phyloP scores from a whole-genome alignment of 495 filamentous ascomycete genomes.

The Podospora didyma region DNA sequence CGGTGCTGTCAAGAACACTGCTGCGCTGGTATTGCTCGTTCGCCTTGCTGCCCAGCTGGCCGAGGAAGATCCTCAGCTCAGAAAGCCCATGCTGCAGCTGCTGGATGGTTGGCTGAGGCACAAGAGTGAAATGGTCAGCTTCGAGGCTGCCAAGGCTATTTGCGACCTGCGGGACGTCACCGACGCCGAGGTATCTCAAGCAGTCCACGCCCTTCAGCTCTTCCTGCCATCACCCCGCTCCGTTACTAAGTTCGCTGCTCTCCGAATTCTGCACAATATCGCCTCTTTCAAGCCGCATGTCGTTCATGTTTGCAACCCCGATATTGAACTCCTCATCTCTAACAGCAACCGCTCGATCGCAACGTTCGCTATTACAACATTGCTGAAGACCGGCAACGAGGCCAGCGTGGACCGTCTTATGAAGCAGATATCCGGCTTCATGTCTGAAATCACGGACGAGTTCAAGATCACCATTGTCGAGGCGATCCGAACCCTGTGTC shows the following conservation, averaged over 20 bases:
- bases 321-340: constrained; percentile 93
- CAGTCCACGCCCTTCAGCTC: constrained; percentile 89
- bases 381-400: constrained; percentile 97
- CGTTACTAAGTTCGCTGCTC: constrained; percentile 96
- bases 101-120: constrained; percentile 95
- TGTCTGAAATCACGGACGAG: constrained; percentile 97
- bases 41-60: constrained; percentile 91
- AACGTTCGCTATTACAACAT: constrained; percentile 95
- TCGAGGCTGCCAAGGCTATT: constrained; percentile 97
- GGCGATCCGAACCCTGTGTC: constrained; percentile 89
- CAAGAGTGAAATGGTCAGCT: constrained; percentile 99
- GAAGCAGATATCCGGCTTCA: constrained; percentile 97
- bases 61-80: constrained; percentile 82
- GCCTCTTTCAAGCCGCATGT: constrained; percentile 92
- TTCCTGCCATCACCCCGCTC: constrained; percentile 96
- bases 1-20: constrained; percentile 90
- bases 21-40: constrained; percentile 87
- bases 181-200: constrained; percentile 86
- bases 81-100: constrained; percentile 91
- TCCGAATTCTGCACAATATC: constrained; percentile 93
- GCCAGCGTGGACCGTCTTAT: constrained; percentile 94
- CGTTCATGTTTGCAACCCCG: constrained; percentile 89
- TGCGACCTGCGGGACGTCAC: constrained; percentile 90
- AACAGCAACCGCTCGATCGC: constrained; percentile 97
- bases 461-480: constrained; percentile 99